Base-by-base conservation (phyloP, 1,284 basidiomycete species). In the Termitomyces sp. region DNA sequence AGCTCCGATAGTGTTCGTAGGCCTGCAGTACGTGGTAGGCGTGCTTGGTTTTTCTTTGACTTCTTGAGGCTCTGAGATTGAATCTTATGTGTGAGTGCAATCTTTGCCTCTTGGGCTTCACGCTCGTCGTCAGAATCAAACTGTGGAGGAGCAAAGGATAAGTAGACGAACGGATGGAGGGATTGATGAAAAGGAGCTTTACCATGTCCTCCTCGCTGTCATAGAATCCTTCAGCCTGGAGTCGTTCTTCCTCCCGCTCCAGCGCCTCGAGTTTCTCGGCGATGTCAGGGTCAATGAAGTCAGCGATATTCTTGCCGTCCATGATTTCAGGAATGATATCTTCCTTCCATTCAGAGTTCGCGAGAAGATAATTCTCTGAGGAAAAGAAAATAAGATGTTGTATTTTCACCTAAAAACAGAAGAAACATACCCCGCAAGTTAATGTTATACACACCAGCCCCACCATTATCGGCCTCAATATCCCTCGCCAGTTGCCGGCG, bases 221-320 rank as follows among this genome's bases (percentile, higher is more conserved):
- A 71, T 99, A 99, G 78, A 93, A 98, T 5, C 96, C 97, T 66
- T 98, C 92, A 1, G 86, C 88, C 68, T 94, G 81, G 26, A 99
- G 80, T 64, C 83, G 84, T 73, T 97, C 96, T 72, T 99, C 96
- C 68, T 99, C 96, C 35, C 91, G 84, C 74, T 99, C 97, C 50
- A 99, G 84, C 9, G 93, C 96, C 67, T 98, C 96, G 54, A 99
- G 85, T 72, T 93, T 95, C 72, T 95, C 93, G 38, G 86, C 84
- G 60, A 99, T 99, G 66, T 99, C 97, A n/a, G 94, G 91, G 70
- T 99, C 97, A 71, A 99, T 91, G 64, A 99, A 99, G 78, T 99
- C 96, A 37, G 95, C 95, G 52, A 99, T 76, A 75, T 99, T 99
- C 83, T 98, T 98, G 73, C 96, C 97, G 60, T 98, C 84, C 84